phyloP scores from a whole-genome alignment of 1,284 basidiomycete genomes.

The Tilletia walkeri region DNA sequence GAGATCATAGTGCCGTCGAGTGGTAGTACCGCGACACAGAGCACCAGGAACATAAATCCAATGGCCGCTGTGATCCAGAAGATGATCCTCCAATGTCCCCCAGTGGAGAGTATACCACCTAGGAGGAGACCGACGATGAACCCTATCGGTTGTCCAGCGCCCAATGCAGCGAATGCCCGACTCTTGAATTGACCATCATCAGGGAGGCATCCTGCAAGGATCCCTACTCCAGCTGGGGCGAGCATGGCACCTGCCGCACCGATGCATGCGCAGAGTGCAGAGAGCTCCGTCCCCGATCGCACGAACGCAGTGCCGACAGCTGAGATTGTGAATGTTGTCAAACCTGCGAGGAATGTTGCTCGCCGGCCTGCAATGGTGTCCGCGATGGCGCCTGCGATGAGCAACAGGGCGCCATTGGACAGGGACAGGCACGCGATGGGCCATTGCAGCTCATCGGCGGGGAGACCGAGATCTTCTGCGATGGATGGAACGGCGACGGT shows the following conservation, averaged over 20 bases:
- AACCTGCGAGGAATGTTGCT: slow-evolving; percentile 59
- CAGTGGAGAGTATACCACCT: slow-evolving; percentile 65
- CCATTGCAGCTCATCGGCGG: slow-evolving; percentile 67
- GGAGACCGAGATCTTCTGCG: slow-evolving; percentile 61
- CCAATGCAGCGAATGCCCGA: slow-evolving; percentile 49
- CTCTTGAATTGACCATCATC: slow-evolving; percentile 52
- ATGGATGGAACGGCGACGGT: slow-evolving; percentile 68
- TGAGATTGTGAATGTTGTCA: slow-evolving; percentile 48
- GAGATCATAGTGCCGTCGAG: slow-evolving; percentile 26
- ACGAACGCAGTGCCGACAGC: slow-evolving; percentile 52
- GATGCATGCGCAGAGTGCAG: slow-evolving; percentile 47
- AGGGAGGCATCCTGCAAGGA: slow-evolving; percentile 48
- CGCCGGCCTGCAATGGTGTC: slow-evolving; percentile 57
- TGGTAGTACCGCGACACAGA: slow-evolving; percentile 60
- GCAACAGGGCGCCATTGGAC: slow-evolving; percentile 64
- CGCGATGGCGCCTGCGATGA: slow-evolving; percentile 57
- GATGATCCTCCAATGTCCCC: slow-evolving; percentile 64
- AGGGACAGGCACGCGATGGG: slow-evolving; percentile 64
- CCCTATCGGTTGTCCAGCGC: slow-evolving; percentile 69
- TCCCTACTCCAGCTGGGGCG: slow-evolving; percentile 45
- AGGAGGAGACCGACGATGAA: slow-evolving; percentile 64
- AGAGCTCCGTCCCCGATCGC: slow-evolving; percentile 44
- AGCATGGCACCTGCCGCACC: slow-evolving; percentile 38
- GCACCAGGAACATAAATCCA: slow-evolving; percentile 61
- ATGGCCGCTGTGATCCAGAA: slow-evolving; percentile 66